Evolutionary conservation across 495 filamentous ascomycete species (phyloP), one percentile per base, ranked within the genome.

Genomic region (Oidiodendron maius): DNA sequence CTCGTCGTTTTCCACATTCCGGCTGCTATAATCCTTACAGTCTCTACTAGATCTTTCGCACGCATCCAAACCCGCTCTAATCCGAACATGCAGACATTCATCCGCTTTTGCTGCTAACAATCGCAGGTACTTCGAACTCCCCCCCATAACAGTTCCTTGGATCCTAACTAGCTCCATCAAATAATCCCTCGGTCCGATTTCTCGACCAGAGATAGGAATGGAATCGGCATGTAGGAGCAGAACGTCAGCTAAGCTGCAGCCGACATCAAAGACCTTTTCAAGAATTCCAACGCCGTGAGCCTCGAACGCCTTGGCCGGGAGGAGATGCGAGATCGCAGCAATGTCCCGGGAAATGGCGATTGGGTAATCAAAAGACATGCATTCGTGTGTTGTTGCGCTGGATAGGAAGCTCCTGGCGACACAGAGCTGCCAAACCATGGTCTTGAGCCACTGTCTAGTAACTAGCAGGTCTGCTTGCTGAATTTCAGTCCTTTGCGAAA

Each of bases 361-460:
- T 2, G 50, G 50, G 32, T 53, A 53, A 10, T 43, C 44, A 24
- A 53, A 53, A 22, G 37, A 42, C 50, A 53, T 48, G 21, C 23
- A 24, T 20, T 50, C 40, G 13, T 45, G 18, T 10, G 40, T 5
- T 11, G 46, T 26, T 11, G 26, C 5, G 26, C 40, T 45, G 3
- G 40, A 50, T 2, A 80, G 72, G 0, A 78, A 64, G 15, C 67
- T 60, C 48, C 72, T 68, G 1, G 62, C 69, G 63, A 80, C 76
- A 6, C 77, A 77, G 17, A 78, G 60, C 38, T 75, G 78, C 79
- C 79, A 83, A 52, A 80, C 71, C 54, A 80, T 74, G 1, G 74
- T 67, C 20, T 75, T 70, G 0, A 83, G 65, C 79, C 78, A 83
- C 50, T 83, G 77, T 46, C 74, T 71, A 1, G 74, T 81, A 50